Evolutionary conservation across 192 early-diverging fungal genomes (phyloP), one percentile per base, ranked within the genome.

Genomic region (Podila epicladia): DNA sequence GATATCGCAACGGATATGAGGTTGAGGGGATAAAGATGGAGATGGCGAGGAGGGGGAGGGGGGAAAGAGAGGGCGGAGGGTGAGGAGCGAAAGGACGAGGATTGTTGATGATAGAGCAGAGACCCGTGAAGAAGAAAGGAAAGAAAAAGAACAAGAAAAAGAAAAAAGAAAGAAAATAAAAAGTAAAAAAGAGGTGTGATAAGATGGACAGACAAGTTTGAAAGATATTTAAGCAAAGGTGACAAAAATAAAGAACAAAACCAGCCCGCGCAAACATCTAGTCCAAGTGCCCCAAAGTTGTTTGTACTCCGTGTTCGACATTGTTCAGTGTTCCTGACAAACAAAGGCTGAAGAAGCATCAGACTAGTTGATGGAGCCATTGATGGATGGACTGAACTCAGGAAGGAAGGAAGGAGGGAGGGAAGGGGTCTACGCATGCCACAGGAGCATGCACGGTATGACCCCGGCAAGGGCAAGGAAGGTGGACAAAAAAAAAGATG

Each of bases 41-140:
- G 58, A 28, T 72, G 28, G 57, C 5, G 35, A 60, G 29, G 59
- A 26, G 49, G 58, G 15, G 57, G 59, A 70, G 38, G 69, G n/a
- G 53, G 29, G n/a, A n/a, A 29, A 3, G 61, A 64, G 70, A 45
- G 59, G 64, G 62, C 49, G 51, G 53, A 62, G 28, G 62, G 26
- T 28, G 59, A 49, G 3, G 20, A 33, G 15, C 51, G 12, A 35
- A 37, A 61, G 32, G 35, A 51, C 28, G 7, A 8, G 48, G 64
- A 45, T 45, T 45, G 41, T 15, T 45, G 41, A 45, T 15, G 13
- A 4, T 11, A 45, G 41, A 45, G 17, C 12, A 45, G 41, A 45
- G 29, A 65, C 28, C 26, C 63, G 63, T 48, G 48, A 65, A 31
- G 26, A 65, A 50, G 11, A 65, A 20, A 26, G 28, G 9, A 67